phyloP scores from a whole-genome alignment of 2,329 filamentous ascomycete species.

The Rhinocladiella mackenziei region DNA sequence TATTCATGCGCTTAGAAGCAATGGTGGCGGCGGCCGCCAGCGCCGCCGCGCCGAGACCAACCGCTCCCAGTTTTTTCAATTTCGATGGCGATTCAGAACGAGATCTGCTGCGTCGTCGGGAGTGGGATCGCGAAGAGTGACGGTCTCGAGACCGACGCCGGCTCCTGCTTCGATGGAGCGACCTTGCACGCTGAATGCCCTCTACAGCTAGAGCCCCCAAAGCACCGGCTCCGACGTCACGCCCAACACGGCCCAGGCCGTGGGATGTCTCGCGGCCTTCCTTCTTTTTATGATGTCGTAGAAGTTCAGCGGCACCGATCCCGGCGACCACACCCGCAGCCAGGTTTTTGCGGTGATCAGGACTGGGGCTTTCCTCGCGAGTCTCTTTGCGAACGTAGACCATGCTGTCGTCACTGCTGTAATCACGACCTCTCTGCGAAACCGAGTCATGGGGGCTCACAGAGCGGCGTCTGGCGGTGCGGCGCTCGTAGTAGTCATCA shows the following conservation, averaged over 20 bases:
- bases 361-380: conserved; percentile 35
- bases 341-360: conserved; percentile 53
- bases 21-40: conserved; percentile 58
- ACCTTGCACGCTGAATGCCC: conserved; percentile 50
- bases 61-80: conserved; percentile 51
- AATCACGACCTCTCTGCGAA: conserved; percentile 49
- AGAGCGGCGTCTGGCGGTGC: conserved; percentile 51
- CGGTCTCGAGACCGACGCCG: conserved; percentile 37
- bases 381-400: conserved; percentile 55
- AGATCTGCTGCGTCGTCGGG: conserved; percentile 33
- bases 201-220: conserved; percentile 60
- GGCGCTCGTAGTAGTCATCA: conserved; percentile 60
- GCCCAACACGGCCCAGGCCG: conserved; percentile 46
- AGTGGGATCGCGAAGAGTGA: conserved; percentile 30
- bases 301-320: conserved; percentile 56
- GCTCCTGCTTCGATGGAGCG: conserved; percentile 48
- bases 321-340: conserved; percentile 61
- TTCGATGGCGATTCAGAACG: conserved; percentile 37
- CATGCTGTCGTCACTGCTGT: conserved; percentile 59
- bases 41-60: conserved; percentile 54
- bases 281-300: conserved; percentile 55
- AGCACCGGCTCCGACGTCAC: conserved; percentile 57
- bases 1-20: conserved; percentile 51
- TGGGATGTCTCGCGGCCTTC: conserved; percentile 53
- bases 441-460: conserved; percentile 52